phyloP scores from a whole-genome alignment of 1,284 basidiomycete species.

The Ustilago lituana region DNA sequence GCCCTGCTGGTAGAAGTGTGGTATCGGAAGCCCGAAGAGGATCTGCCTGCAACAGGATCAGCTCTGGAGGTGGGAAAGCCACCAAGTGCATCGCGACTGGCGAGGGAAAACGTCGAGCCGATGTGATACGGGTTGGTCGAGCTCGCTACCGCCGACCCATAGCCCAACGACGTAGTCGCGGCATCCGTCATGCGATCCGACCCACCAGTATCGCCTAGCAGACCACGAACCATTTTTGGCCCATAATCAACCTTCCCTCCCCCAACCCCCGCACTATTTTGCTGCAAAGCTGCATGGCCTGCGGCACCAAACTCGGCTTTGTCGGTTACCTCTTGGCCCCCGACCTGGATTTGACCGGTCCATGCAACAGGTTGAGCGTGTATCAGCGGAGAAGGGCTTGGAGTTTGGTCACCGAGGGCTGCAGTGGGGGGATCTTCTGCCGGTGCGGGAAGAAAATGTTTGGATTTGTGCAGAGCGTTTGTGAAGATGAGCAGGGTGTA shows the following conservation, averaged over 20 bases:
- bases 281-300: no score
- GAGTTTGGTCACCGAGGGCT: conserved; percentile 13
- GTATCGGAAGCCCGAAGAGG: background rate
- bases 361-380: conserved; percentile 26
- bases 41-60: background rate
- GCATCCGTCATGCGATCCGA: conserved; percentile 5
- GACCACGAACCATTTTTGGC: background rate
- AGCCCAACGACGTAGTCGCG: conserved; percentile 9
- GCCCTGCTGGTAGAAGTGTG: conserved; percentile 9
- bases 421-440: no score
- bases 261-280: no score
- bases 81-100: conserved; percentile 12
- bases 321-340: background rate
- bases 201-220: conserved; percentile 5
- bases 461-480: background rate
- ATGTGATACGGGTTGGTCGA: conserved; percentile 28
- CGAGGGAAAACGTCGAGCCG: conserved; percentile 3
- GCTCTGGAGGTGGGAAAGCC: background rate
- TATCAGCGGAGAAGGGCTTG: conserved; percentile 25
- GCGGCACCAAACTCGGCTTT: conserved; percentile 4
- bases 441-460: no score
- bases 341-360: conserved; percentile 4
- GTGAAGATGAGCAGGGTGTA: background rate
- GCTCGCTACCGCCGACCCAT: conserved; percentile 23
- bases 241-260: conserved; percentile 7